These are phyloP conservation scores for Entomophthora muscae DNA, from an alignment of 371 early-diverging fungal species.

Conservation along the genomic window DNA sequence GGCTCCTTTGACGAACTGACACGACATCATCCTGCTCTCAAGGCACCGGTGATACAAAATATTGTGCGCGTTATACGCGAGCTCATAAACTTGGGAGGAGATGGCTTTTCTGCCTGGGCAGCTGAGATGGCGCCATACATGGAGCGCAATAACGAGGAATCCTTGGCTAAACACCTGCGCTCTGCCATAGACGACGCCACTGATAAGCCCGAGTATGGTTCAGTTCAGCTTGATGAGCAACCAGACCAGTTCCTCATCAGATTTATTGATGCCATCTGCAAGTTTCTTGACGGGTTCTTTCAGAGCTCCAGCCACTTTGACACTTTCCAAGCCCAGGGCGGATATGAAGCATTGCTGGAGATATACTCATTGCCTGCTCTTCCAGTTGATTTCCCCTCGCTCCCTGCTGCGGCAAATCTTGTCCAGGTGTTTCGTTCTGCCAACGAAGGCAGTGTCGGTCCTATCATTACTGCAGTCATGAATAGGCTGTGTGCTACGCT, in stretches of 20 bases:
- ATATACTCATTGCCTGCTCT: slow-evolving; percentile 43
- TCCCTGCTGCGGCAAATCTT: slow-evolving; percentile 43
- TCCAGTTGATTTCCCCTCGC: slow-evolving; percentile 56
- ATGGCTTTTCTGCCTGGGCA: slow-evolving; percentile 18
- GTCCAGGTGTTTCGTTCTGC: slow-evolving; percentile 52
- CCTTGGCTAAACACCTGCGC: background rate
- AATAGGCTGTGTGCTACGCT: slow-evolving; percentile 22
- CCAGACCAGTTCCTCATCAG: slow-evolving; percentile 16
- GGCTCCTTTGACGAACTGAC: slow-evolving; percentile 85
- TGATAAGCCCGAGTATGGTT: slow-evolving; percentile 16
- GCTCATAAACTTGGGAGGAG: slow-evolving; percentile 24
- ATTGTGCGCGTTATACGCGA: slow-evolving; percentile 41
- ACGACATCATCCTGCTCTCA: slow-evolving; percentile 81
- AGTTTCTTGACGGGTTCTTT: slow-evolving; percentile 76
- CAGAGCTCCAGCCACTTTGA: slow-evolving; percentile 45
- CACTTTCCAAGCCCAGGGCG: slow-evolving; percentile 53
- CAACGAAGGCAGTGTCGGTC: slow-evolving; percentile 38
- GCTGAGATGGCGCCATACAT: slow-evolving; percentile 15
- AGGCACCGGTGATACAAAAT: slow-evolving; percentile 43
- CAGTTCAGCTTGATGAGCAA: slow-evolving; percentile 30
- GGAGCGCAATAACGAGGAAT: background rate
- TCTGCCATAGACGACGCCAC: slow-evolving; percentile 6
- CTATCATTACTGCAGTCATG: slow-evolving; percentile 21
- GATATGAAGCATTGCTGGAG: slow-evolving; percentile 38
- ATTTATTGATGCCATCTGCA: slow-evolving; percentile 13